Percentiles rank a stretch among this genome's conserved stretches.
These are phyloP conservation scores for Penicillium sp. DNA, from an alignment of 2,329 filamentous ascomycete species.

Conservation along the genomic window DNA sequence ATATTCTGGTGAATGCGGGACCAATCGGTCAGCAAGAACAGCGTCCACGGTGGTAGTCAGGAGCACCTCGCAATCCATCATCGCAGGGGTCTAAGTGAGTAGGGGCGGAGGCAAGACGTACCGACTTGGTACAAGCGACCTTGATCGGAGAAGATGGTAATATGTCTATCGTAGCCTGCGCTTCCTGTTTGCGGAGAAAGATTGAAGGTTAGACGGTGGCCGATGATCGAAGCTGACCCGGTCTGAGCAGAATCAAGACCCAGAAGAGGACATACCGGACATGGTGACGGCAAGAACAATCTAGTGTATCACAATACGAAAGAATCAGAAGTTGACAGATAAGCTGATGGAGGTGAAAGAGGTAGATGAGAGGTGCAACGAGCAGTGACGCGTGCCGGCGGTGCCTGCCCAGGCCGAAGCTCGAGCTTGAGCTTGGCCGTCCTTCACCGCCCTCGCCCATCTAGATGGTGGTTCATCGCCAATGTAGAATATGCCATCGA, in stretches of 20 bases:
- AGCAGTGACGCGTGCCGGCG: slow-evolving; percentile 31
- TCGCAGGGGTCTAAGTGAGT: not conserved
- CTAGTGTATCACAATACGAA: slow-evolving; percentile 9
- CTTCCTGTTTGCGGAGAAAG: slow-evolving; percentile 51
- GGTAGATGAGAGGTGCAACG: slow-evolving; percentile 18
- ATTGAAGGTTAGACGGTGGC: slow-evolving; percentile 23
- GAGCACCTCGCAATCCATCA: slow-evolving; percentile 8
- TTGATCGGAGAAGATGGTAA: slow-evolving; percentile 99
- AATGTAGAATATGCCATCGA: too few species aligned
- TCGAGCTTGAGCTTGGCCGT: slow-evolving; percentile 29
- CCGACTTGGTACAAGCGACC: slow-evolving; percentile 99
- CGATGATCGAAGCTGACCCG: slow-evolving; percentile 21
- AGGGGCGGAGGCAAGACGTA: slow-evolving; percentile 36
- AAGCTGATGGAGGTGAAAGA: slow-evolving; percentile 6
- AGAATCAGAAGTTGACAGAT: slow-evolving; percentile 1
- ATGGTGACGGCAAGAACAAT: slow-evolving; percentile 28
- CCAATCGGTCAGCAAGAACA: slow-evolving; percentile 25
- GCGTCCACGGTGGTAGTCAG: slow-evolving; percentile 10
- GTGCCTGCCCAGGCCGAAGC: slow-evolving; percentile 39
- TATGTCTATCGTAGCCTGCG: slow-evolving; percentile 95
- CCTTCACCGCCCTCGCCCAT: slow-evolving; percentile 30
- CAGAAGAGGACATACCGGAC: slow-evolving; percentile 36
- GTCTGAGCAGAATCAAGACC: slow-evolving; percentile 5
- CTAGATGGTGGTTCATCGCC: too few species aligned
- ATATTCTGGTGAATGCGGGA: slow-evolving; percentile 65